phyloP scores from a whole-genome alignment of 2,329 filamentous ascomycete genomes.

The Elsinoe fawcettii region DNA sequence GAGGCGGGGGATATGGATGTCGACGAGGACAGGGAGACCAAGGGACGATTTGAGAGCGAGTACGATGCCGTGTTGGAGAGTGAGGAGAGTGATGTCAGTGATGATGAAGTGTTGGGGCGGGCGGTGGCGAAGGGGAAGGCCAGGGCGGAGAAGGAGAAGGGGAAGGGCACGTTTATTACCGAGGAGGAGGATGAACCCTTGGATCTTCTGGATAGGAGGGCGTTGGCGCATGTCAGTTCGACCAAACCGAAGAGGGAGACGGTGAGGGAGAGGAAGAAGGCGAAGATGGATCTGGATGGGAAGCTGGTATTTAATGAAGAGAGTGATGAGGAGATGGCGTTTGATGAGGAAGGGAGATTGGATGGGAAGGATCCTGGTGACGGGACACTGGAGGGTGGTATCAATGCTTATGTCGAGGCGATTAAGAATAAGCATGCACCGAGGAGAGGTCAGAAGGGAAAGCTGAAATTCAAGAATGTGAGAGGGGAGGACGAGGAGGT shows the following conservation, averaged over 20 bases:
- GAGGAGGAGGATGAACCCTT: slow-evolving; percentile 93
- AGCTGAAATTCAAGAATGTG: slow-evolving; percentile 52
- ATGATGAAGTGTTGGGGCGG: slow-evolving; percentile 47
- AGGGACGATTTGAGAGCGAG: slow-evolving; percentile 74
- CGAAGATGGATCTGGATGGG: slow-evolving; percentile 66
- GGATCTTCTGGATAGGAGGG: slow-evolving; percentile 81
- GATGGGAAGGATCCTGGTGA: slow-evolving; percentile 30
- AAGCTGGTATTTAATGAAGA: slow-evolving; percentile 64
- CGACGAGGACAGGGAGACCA: slow-evolving; percentile 38
- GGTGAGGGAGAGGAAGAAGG: slow-evolving; percentile 47
- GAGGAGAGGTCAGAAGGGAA: slow-evolving; percentile 51
- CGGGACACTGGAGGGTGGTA: slow-evolving; percentile 40
- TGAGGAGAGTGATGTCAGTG: slow-evolving; percentile 53
- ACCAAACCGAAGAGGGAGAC: slow-evolving; percentile 64
- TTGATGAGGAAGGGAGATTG: slow-evolving; percentile 48
- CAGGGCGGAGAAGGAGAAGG: slow-evolving; percentile 44
- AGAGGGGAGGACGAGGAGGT: slow-evolving; percentile 36
- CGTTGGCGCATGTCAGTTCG: slow-evolving; percentile 85
- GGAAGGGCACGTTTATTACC: slow-evolving; percentile 67
- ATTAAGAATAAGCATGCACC: slow-evolving; percentile 53
- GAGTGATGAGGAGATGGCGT: slow-evolving; percentile 43
- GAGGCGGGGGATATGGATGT: slow-evolving; percentile 54
- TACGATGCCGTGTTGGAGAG: slow-evolving; percentile 93
- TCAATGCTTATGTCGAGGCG: slow-evolving; percentile 56
- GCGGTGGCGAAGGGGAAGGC: slow-evolving; percentile 48